phyloP scores from a whole-genome alignment of 179 eudicot genomes.

The Heliamphora pulchella region DNA sequence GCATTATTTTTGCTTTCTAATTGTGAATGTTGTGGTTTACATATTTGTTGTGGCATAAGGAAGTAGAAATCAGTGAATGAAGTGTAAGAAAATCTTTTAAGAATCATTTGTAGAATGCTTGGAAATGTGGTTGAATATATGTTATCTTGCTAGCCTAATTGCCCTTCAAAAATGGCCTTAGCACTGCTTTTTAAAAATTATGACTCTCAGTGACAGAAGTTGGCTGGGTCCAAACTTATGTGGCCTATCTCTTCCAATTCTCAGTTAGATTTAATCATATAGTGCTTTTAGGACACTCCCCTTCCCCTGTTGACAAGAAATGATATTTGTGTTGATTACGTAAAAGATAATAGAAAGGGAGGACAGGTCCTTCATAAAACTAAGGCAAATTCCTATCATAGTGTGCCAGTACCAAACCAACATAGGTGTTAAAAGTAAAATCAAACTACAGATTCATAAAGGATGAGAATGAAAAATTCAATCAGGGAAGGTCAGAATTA shows the following conservation, averaged over 20 bases:
- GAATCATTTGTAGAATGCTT: neutral
- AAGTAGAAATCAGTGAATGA: neutral
- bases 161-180: neutral
- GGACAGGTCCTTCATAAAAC: slow-evolving; percentile 1
- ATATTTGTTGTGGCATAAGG: neutral
- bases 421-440: neutral
- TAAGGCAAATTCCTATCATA: neutral
- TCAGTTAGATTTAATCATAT: neutral
- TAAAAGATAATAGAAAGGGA: neutral
- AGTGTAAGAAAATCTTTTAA: neutral
- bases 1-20: neutral
- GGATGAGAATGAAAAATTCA: neutral
- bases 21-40: neutral
- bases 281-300: neutral
- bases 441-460: neutral
- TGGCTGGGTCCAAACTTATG: neutral
- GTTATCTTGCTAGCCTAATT: neutral
- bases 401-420: neutral
- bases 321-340: neutral
- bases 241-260: too few relatives aligned
- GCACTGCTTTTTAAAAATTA: neutral
- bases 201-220: neutral
- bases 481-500: neutral
- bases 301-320: neutral
- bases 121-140: neutral